Evolutionary conservation across 805 yeast genomes (phyloP), one percentile per base, ranked within the genome.

Genomic region (Yamadazyma akitaensis): DNA sequence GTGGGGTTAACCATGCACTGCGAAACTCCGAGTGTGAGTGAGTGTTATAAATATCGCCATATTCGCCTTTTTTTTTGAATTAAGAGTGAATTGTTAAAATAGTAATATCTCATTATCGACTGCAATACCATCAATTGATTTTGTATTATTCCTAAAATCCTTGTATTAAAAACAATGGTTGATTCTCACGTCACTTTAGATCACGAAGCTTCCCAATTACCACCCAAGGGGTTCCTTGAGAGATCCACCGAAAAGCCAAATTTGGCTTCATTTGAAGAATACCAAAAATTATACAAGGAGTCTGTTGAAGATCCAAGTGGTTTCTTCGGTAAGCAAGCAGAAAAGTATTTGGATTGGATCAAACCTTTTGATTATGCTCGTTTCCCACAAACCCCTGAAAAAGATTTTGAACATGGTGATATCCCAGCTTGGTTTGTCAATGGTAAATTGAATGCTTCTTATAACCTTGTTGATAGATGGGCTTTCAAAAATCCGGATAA

Each of bases 391-490:
- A 55, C 66, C 60, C 65, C 76, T 50, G 63, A 75, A 53, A 69
- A 76, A 45, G 79, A 80, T 64, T 71, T 72, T 56, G 64, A 68
- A 51, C 61, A 77, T 51, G 96, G 92, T 52, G 96, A 88, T 61
- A 72, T 82, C 43, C 89, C 97, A 13, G 64, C 73, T 32, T 94
- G 98, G 98, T 94, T 94, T 61, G 69, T 89, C 42, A 91, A 88
- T 53, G 99, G 99, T 62, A 82, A 86, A 71, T 77, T 92, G 63
- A 94, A 94, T 63, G 99, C 99, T 35, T 75, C 85, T 53, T 92
- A 88, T 73, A 92, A 92, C 70, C 85, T 94, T 67, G 96, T 92
- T 53, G 99, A 92, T 67, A 82, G 98, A 67, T 96, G 94, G 75
- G 99, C 99, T 3, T 73, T 87, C 55, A 79, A 77, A 54, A 85